Conservation (phyloP, 768 basidiomycete species). For the Leucocoprinus birnbaumii region DNA sequence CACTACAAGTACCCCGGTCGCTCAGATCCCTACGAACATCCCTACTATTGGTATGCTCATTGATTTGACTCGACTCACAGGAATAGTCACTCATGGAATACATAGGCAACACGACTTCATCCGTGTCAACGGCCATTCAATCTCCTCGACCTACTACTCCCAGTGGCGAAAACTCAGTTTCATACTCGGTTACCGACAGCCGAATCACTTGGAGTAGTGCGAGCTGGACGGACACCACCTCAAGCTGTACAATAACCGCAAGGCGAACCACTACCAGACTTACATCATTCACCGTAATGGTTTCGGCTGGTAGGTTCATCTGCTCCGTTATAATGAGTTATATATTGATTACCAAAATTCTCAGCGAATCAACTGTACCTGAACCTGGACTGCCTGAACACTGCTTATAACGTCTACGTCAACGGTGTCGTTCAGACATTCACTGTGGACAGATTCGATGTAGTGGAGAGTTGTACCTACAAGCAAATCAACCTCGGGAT, state of each 20-base stretch:
- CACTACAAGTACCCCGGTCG: not conserved
- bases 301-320: not conserved
- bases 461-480: not conserved
- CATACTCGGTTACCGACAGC: not conserved
- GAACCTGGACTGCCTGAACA: conserved; percentile 2
- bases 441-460: not conserved
- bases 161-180: not conserved
- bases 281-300: conserved; percentile 9
- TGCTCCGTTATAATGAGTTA: not conserved
- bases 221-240: not conserved
- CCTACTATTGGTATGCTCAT: not conserved
- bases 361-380: conserved; percentile 1
- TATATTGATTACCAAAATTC: not conserved
- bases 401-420: conserved; percentile 4
- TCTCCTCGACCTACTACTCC: not conserved
- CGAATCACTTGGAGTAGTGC: conserved; percentile 5
- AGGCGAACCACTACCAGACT: not conserved
- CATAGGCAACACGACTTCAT: not conserved
- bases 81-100: not conserved
- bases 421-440: not conserved
- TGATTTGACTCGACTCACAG: not conserved
- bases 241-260: not conserved
- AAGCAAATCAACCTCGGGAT: not conserved
- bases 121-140: not conserved
- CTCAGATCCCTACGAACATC: not conserved